Conservation (phyloP, 805 yeast species). For the Candida peoriensis region DNA sequence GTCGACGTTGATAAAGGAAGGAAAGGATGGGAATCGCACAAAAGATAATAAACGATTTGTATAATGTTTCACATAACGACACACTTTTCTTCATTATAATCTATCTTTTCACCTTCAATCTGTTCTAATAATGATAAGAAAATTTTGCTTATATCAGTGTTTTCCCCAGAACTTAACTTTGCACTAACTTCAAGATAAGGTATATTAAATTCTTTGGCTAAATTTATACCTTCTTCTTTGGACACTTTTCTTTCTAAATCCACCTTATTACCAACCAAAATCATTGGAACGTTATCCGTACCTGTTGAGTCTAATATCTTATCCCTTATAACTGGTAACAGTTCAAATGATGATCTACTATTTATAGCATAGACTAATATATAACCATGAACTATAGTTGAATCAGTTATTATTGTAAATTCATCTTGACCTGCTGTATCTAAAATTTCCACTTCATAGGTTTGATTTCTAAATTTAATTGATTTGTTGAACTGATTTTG, state of each 20-base stretch:
- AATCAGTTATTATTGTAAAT: slow-evolving; percentile 73
- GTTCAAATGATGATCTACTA: slow-evolving; percentile 70
- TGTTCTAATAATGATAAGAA: slow-evolving; percentile 56
- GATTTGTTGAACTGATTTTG: slow-evolving; percentile 11
- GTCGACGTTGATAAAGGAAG: too few species aligned
- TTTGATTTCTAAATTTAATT: slow-evolving; percentile 53
- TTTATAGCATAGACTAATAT: slow-evolving; percentile 78
- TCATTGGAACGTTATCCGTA: slow-evolving; percentile 67
- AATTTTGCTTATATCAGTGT: slow-evolving; percentile 59
- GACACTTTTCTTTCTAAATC: slow-evolving; percentile 66
- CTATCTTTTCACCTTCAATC: slow-evolving; percentile 62
- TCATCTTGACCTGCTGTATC: slow-evolving; percentile 96
- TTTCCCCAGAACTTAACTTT: slow-evolving; percentile 70
- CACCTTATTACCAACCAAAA: slow-evolving; percentile 71
- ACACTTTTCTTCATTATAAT: slow-evolving; percentile 46
- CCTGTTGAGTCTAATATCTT: slow-evolving; percentile 73
- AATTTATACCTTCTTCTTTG: slow-evolving; percentile 48
- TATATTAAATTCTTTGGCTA: slow-evolving; percentile 63
- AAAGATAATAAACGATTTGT: too few species aligned
- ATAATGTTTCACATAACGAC: slow-evolving; percentile 38
- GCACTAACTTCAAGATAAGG: slow-evolving; percentile 84
- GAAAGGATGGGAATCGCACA: too few species aligned
- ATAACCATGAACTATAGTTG: slow-evolving; percentile 77
- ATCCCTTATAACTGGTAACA: slow-evolving; percentile 72
- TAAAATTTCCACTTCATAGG: slow-evolving; percentile 75